Evolutionary conservation across 2,329 filamentous ascomycete genomes (phyloP).

Genomic region (Venturiaceae sp.): DNA sequence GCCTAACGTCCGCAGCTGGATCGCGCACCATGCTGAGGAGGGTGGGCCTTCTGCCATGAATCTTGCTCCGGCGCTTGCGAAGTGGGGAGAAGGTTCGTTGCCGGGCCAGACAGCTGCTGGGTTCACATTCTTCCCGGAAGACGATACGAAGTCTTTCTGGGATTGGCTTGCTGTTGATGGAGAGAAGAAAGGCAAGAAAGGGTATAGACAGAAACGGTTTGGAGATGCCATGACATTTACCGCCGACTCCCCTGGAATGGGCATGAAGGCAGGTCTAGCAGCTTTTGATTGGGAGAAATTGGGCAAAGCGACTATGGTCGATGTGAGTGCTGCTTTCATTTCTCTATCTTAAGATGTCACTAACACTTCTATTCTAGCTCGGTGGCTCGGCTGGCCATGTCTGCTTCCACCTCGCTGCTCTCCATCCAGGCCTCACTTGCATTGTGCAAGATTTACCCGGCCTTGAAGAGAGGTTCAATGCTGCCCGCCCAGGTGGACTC

Average conservation of each 20-base stretch:
- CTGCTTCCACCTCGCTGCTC: conserved; percentile 7
- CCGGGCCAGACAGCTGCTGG: conserved; percentile 18
- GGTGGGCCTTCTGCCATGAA: conserved; percentile 2
- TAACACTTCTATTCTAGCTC: conserved; percentile 9
- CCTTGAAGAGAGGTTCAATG: neutral
- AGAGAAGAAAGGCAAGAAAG: conserved; percentile 17
- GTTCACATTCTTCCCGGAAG: conserved; percentile 19
- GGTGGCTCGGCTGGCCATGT: conserved; percentile 14
- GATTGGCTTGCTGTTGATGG: conserved; percentile 23
- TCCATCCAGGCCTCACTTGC: conserved; percentile 10
- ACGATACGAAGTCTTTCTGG: conserved; percentile 13
- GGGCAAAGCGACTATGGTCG: conserved; percentile 6
- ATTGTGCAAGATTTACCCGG: conserved; percentile 9
- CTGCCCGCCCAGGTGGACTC: conserved; percentile 1
- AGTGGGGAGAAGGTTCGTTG: conserved; percentile 7
- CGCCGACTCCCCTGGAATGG: conserved; percentile 19
- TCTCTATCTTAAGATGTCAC: neutral
- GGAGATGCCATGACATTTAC: conserved; percentile 23
- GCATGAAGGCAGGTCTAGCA: conserved; percentile 12
- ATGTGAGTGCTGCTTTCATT: conserved; percentile 5
- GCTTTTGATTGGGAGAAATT: conserved; percentile 1
- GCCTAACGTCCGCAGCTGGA: conserved; percentile 1
- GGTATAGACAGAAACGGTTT: conserved; percentile 21
- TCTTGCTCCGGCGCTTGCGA: neutral
- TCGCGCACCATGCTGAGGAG: conserved; percentile 7